Conservation (phyloP, 495 filamentous ascomycete genomes). For the Jackrogersella minutella region DNA sequence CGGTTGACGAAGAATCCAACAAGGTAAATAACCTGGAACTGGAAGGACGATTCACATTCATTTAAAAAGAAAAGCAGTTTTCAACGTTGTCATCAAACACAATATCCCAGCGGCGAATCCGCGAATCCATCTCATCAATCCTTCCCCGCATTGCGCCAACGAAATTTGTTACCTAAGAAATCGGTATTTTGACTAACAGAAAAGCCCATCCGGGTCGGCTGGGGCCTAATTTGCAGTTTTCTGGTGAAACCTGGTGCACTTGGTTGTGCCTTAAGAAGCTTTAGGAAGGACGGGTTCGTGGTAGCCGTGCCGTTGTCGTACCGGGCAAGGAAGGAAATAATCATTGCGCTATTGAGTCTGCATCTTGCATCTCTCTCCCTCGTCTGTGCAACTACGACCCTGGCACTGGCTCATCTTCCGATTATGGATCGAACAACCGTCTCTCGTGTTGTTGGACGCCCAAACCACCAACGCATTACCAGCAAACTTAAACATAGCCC, state of each 20-base stretch:
- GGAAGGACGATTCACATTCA: background rate
- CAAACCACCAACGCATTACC: slow-evolving; percentile 22
- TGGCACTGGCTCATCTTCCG: slow-evolving; percentile 33
- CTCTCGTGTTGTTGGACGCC: slow-evolving; percentile 31
- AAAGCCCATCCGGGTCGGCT: slow-evolving; percentile 43
- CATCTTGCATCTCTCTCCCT: slow-evolving; percentile 42
- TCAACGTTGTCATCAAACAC: slow-evolving; percentile 14
- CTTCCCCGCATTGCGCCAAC: slow-evolving; percentile 56
- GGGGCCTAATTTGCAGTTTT: slow-evolving; percentile 16
- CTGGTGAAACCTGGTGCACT: slow-evolving; percentile 31
- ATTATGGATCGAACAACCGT: slow-evolving; percentile 38
- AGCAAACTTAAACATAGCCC: slow-evolving; percentile 37
- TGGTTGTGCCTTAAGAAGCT: slow-evolving; percentile 8
- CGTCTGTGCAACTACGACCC: slow-evolving; percentile 25
- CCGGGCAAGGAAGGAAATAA: slow-evolving; percentile 7
- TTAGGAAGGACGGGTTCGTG: slow-evolving; percentile 9
- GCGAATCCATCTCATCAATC: slow-evolving; percentile 40
- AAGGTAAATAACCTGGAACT: background rate
- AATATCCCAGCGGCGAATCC: slow-evolving; percentile 25
- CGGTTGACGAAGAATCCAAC: slow-evolving; percentile 21
- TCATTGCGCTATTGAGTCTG: slow-evolving; percentile 44
- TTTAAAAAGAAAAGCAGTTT: background rate
- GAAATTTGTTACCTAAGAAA: slow-evolving; percentile 59
- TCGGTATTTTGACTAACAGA: slow-evolving; percentile 59
- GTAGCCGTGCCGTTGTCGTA: slow-evolving; percentile 18